Evolutionary conservation across 345 rosid species (phyloP), one percentile per base, ranked within the genome.

Genomic region (Eucalyptus curtisii): DNA sequence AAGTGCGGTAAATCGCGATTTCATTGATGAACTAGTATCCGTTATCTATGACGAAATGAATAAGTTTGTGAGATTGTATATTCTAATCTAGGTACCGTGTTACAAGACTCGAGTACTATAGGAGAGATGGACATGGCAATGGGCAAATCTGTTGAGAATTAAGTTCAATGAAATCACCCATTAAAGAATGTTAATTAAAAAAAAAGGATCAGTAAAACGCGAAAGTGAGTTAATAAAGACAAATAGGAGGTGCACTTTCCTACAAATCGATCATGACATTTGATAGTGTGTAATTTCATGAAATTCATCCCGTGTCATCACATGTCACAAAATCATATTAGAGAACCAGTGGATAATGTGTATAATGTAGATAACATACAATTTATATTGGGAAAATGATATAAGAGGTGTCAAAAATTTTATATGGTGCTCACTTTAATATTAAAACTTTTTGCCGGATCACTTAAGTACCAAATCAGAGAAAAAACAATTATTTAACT

Each of bases 401-500:
- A 55, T 1, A 10, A 55, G 27, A 55, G 6, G 30, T 24, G 12
- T 55, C 3, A 55, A 22, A 55, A 55, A 0, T 9, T 55, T 24
- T 55, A 22, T 55, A 55, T 55, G 13, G 4, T 0, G 13, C 12
- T 55, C 13, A 55, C 61, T 55, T 55, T 24, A 55, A 22, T 55
- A 55, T 25, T 10, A 55, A 55, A 55, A 55, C 6, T 24, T 55
- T 55, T 55, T 22, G 0, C 2, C 2, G 0, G 13, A 55, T 55
- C 61, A 55, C 61, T 24, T 55, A 24, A 55, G 1, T 55, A 4
- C 0, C 30, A 55, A 55, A 55, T 55, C 3, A 55, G 0, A 55
- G 30, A 24, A 55, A 55, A 55, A 24, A 55, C 1, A 10, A 24
- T 55, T 1, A 55, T 24, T 55, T 50, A 55, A 55, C 3, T 55